Base-by-base conservation (phyloP, 257 asterid species). In the Lycium ferocissimum region DNA sequence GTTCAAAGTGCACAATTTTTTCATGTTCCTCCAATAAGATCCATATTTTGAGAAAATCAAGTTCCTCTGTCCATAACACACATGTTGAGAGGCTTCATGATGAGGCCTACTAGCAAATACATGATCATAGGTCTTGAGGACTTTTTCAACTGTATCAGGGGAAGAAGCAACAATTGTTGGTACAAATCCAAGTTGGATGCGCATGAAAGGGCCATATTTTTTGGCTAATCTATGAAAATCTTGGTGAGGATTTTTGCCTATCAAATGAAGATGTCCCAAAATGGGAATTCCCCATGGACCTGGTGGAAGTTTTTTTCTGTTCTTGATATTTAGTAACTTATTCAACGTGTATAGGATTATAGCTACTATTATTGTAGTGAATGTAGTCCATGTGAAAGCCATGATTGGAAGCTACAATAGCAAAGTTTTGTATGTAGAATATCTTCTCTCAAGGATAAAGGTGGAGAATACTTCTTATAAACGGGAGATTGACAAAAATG, bases 161-260 rank as follows among this genome's bases (percentile, higher is more conserved):
- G 89, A 83, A 26, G 89, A 86, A 9, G 56, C 85, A 9, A 86
- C 40, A 57, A 83, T 47, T 5, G 84, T 56, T 51, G 85, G 79
- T 37, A 87, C 87, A 1, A 12, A 17, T 4, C 89, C 87, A 11
- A 87, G 66, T 5, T 15, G 82, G 35, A 87, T 13, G 35, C 76
- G 47, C 87, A 87, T 85, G 6, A 87, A 72, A 5, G 87, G 87
- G 13, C 89, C 89, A n/a, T 87, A 81, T 20, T 67, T 85, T 15
- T 53, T 26, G 33, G 86, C 81, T 49, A 87, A 70, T 35, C 15
- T 76, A 1, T 22, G 26, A 35, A 87, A 18, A 87, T 82, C 80
- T 47, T 82, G 79, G 70, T 85, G 87, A 0, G 87, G 87, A 33
- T 85, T 88, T 72, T 88, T 83, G 7, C 88, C 88, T 13, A 85